Evolutionary conservation across 176 grass and related monocot species (phyloP), one percentile per base, ranked within the genome.

Genomic region (Tillandsia leiboldiana): DNA sequence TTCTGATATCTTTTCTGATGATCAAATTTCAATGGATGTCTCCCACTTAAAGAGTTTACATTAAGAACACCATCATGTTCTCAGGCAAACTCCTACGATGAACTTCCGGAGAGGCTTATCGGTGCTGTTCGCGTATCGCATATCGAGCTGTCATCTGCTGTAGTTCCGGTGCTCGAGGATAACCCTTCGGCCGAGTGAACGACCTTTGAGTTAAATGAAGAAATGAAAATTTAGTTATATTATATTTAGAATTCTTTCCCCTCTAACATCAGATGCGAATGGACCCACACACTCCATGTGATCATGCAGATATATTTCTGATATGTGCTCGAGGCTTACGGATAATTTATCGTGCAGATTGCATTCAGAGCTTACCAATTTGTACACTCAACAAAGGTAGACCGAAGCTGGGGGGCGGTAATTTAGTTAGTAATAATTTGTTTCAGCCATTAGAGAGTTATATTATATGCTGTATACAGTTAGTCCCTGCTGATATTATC

Each of bases 91-190:
- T 74, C 89, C 73, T 77, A 79, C 0, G 86, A 92, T 74, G 93
- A 97, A 69, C 86, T 97, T 29, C 93, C 93, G 2, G 93, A 97
- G 75, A 81, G 93, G 72, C 77, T 97, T 70, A 92, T 97, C 12
- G 93, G 93, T 70, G 89, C 93, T 29, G 93, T 97, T 81, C 88
- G 93, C 27, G 70, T 92, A 66, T 90, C 89, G 2, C 93, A 97
- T 50, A 70, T 97, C 20, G 93, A 97, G 71, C 50, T 97, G 51
- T 90, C 86, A 59, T 92, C 89, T 24, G 93, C 93, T 23, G 29
- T 97, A 50, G 85, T 80, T 62, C 86, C 93, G 0, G 74, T 72
- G 9, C 79, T 90, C 15, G 93, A 89, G 51, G 79, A 84, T 85
- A 48, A 17, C 20, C 50, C 49, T 73, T 61, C 69, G 26, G 23